phyloP scores from a whole-genome alignment of 306 rosid species.

The Nissolia schottii region DNA sequence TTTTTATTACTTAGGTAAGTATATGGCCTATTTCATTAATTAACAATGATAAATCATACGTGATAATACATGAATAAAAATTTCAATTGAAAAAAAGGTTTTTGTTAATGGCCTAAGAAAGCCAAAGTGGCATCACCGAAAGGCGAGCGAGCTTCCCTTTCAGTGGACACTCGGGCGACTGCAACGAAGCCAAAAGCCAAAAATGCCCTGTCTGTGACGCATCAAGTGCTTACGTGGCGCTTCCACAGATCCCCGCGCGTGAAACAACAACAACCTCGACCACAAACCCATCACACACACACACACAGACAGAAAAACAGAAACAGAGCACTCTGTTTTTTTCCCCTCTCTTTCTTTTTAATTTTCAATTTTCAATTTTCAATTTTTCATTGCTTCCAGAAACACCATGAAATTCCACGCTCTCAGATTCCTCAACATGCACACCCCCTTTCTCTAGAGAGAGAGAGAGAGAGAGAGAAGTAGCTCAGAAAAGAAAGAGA shows the following conservation, averaged over 20 bases:
- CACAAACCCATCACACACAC: neutral
- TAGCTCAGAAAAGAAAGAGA: neutral
- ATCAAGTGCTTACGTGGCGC: neutral
- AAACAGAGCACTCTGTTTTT: neutral
- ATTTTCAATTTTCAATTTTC: neutral
- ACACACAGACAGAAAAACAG: neutral
- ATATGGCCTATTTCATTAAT: too few relatives aligned
- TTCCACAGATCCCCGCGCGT: neutral
- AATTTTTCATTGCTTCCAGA: conserved; percentile 20
- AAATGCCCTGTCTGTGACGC: neutral
- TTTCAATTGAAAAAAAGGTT: too few relatives aligned
- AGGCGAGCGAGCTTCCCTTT: neutral
- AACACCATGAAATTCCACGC: conserved; percentile 31
- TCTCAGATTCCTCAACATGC: neutral
- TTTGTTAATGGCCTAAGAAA: too few relatives aligned
- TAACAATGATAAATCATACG: too few relatives aligned
- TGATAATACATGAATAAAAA: too few relatives aligned
- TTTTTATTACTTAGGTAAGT: too few relatives aligned
- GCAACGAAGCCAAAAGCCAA: neutral
- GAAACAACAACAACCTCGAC: neutral
- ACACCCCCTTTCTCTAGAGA: neutral
- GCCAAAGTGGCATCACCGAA: neutral
- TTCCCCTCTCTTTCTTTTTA: neutral
- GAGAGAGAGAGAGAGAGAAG: conserved; percentile 5
- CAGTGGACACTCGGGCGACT: neutral